Conservation (phyloP, 192 early-diverging fungal species). For the Geranomyces michiganensis region DNA sequence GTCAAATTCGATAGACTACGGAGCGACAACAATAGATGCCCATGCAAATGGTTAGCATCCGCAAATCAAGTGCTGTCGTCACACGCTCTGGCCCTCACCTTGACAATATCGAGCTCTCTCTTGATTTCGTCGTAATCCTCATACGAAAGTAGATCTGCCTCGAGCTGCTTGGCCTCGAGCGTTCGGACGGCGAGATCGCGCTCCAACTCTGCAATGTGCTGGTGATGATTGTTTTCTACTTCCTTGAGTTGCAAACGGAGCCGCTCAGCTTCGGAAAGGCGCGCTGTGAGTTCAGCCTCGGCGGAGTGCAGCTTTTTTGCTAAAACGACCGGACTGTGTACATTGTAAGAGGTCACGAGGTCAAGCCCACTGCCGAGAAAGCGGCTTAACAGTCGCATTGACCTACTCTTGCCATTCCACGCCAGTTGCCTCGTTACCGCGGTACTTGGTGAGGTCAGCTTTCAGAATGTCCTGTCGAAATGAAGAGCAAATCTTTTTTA, state of each 20-base stretch:
- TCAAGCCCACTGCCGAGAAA: neutral
- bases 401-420: constrained; percentile 35
- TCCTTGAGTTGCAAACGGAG: constrained; percentile 46
- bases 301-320: constrained; percentile 10
- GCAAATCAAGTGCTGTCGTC: neutral
- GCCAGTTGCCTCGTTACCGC: constrained; percentile 15
- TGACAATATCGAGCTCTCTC: constrained; percentile 82
- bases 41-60: neutral
- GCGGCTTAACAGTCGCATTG: too few relatives aligned
- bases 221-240: constrained; percentile 37
- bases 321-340: constrained; percentile 7
- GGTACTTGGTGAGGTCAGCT: constrained; percentile 24
- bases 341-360: neutral
- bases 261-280: constrained; percentile 50
- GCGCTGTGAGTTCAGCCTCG: constrained; percentile 43
- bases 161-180: constrained; percentile 30
- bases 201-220: constrained; percentile 53
- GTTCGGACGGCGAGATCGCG: constrained; percentile 45
- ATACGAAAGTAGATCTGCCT: constrained; percentile 57
- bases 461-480: constrained; percentile 18
- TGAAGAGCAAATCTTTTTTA: neutral
- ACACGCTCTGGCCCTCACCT: constrained; percentile 47
- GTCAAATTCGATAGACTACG: constrained; percentile 39
- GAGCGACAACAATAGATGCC: neutral
- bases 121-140: constrained; percentile 88